Evolutionary conservation across 257 asterid genomes (phyloP), one percentile per base, ranked within the genome.

Genomic region (Paulownia fortunei): DNA sequence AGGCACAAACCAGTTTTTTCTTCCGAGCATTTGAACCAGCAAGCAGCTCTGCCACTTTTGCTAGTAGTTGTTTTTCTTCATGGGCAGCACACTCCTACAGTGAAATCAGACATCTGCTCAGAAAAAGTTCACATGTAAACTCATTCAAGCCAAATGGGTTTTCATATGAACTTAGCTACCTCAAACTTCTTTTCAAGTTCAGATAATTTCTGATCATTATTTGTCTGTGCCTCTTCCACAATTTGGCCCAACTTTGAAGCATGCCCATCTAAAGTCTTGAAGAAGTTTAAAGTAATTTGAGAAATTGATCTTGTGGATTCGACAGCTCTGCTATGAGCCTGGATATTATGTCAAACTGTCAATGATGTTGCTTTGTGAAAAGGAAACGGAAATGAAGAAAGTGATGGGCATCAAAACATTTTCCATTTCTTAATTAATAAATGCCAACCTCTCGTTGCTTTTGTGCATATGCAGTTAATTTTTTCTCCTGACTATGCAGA

Each of bases 101-200:
- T 70, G 6, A 71, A 69, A 60, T 46, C 61, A 82, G 66, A 78
- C 36, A 58, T 18, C 65, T 18, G 61, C 39, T 65, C 34, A 81
- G 78, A 58, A 51, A 47, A 41, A 69, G 47, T 16, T 30, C 9
- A 55, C 13, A 24, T 26, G 62, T 51, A 62, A 11, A 49, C 65
- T 65, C 56, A 76, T 46, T 61, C 49, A 63, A 77, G 19, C 54
- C 19, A 77, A 61, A 67, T 60, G 39, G 44, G 27, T 21, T 34
- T 70, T 75, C 32, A 15, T 26, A 19, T 47, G 77, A 83, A 55
- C 60, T 36, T 27, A 74, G 56, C 81, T 81, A 96, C 99, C 98
- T 96, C 97, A 84, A 96, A 96, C 88, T 88, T 96, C 89, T 84
- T 88, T 88, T 90, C 98, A 74, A 95, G 91, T 79, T 91, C 97